Evolutionary conservation across 331 rosid species (phyloP), one percentile per base, ranked within the genome.

Genomic region (Quercus tomentella): DNA sequence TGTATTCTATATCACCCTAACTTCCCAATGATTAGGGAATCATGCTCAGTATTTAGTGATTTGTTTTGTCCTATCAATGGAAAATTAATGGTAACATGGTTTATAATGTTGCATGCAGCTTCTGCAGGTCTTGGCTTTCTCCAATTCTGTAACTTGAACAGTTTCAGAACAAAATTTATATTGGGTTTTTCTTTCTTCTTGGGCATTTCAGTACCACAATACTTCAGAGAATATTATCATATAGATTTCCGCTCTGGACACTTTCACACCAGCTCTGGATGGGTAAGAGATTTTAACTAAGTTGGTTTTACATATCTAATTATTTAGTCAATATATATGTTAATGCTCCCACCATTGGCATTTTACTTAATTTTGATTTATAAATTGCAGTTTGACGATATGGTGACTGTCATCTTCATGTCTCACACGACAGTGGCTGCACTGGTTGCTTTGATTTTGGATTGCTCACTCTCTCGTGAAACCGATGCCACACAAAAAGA

Each of bases 201-300:
- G 56, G 97, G 98, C 56, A 52, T 93, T 55, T 96, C 97, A 22
- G 79, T 96, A 30, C 98, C 99, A 11, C 98, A 96, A 83, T 93
- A 91, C 83, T 93, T 93, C 89, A 79, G 83, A 82, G 98, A 91
- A 76, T 81, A 84, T 78, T 88, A 78, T 82, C 90, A 80, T 51
- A 76, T 63, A 30, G 82, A 75, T 68, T 69, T 8, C 45, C 45
- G 1, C 45, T 41, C 84, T 22, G 76, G 75, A 1, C 79, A 78
- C 7, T 78, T 49, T 5, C 87, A 84, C 72, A 56, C 41, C 11
- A 76, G 71, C 45, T 71, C 88, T 37, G 86, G 92, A 92, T 86
- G 97, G 98, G 96, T 92, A 77, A 89, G 89, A 76, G 49, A 35
- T 74, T 62, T 81, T 37, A 75, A 79, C 74, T 35, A 58, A 26